Base-by-base conservation (phyloP, 441 rosid species). In the Erodium moschatum region DNA sequence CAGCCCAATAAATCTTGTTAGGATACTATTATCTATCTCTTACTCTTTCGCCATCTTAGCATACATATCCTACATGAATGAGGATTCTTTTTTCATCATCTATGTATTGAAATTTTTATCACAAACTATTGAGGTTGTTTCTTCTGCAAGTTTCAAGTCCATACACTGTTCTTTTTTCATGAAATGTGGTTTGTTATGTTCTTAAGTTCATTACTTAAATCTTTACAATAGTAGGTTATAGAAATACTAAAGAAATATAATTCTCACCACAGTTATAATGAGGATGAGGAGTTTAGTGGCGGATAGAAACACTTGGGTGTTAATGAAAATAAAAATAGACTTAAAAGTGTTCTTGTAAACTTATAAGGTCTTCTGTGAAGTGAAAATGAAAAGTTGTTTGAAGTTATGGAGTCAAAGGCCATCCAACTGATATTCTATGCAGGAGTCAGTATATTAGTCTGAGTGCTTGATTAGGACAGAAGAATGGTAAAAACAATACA, bases 111-210 rank as follows among this genome's bases (percentile, higher is more conserved):
- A 15, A 15, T 52, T 52, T 52, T 0, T 29, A 52, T 52, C 20
- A 52, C 13, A 18, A 15, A 15, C 60, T 52, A 52, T 56, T 19
- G 62, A 20, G 11, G 24, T 18, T 8, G 62, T 56, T 56, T 56
- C 62, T 19, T 56, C 16, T 56, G 62, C 62, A 56, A 56, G 4
- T 56, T 56, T 56, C 27, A 56, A 56, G 24, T 16, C 62, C 27
- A 56, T 20, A 56, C 24, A 7, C 21, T 56, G 62, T 10, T 56
- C 19, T 35, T 56, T 19, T 56, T 18, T 29, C 31, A 56, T 56
- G 62, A 56, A 56, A 20, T 56, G 27, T 56, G 62, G 24, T 18
- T 56, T 56, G 62, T 19, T 56, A 56, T 6, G 21, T 7, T 18
- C 12, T 16, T 56, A 18, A 56, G 21, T 54, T 54, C 61, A 18